These are phyloP conservation scores for Solanum phureja DNA, from an alignment of 257 asterid genomes.

Conservation along the genomic window DNA sequence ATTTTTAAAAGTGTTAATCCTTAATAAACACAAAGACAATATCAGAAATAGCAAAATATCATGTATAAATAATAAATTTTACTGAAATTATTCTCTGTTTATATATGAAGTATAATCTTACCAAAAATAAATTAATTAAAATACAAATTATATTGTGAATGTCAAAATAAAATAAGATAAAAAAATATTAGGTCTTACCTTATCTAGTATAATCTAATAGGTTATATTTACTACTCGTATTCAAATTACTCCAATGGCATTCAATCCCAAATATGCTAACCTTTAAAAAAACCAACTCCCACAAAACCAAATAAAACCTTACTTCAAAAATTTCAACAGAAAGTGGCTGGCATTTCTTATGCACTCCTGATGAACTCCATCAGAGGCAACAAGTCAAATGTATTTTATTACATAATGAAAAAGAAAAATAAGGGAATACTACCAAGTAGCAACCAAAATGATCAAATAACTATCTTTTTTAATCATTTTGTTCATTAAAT, in stretches of 20 bases:
- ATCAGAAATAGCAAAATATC: neutral
- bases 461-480: neutral
- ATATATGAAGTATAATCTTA: neutral
- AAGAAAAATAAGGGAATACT: neutral
- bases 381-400: neutral
- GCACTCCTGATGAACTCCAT: neutral
- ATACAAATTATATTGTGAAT: neutral
- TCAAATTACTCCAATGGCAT: neutral
- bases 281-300: neutral
- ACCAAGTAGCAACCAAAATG: neutral
- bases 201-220: neutral
- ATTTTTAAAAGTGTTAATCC: neutral
- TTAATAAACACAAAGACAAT: neutral
- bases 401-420: neutral
- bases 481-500: neutral
- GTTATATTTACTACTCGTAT: neutral
- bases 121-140: neutral
- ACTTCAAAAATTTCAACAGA: neutral
- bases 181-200: neutral
- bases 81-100: neutral
- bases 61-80: too few relatives aligned
- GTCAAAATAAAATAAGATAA: neutral
- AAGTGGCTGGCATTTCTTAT: neutral
- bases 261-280: neutral
- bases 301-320: neutral